phyloP scores from a whole-genome alignment of 345 rosid species.

The Sisymbrium irio region DNA sequence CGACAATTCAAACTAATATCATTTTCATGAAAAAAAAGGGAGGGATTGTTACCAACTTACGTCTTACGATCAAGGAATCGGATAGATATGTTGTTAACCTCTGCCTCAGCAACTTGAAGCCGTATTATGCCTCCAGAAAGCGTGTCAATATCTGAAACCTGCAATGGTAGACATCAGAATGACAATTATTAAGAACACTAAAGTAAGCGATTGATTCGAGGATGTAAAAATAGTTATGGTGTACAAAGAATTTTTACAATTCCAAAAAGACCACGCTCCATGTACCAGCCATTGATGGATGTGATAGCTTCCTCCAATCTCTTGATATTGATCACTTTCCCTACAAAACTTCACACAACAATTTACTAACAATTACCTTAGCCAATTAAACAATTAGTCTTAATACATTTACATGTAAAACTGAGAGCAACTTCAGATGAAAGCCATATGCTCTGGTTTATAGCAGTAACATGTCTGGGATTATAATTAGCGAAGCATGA shows the following conservation, averaged over 20 bases:
- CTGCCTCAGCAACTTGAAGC: slow-evolving; percentile 92
- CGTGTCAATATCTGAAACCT: slow-evolving; percentile 89
- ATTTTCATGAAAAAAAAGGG: not conserved
- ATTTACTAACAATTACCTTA: slow-evolving; percentile 44
- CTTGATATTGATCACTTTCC: slow-evolving; percentile 85
- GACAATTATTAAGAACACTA: not conserved
- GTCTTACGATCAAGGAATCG: slow-evolving; percentile 87
- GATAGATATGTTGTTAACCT: slow-evolving; percentile 82
- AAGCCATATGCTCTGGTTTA: not conserved
- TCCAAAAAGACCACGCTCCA: slow-evolving; percentile 94
- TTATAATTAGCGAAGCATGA: not conserved
- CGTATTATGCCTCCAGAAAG: slow-evolving; percentile 91
- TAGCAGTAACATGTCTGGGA: not conserved
- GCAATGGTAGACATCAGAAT: not conserved
- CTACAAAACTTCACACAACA: slow-evolving; percentile 81
- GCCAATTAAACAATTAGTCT: slow-evolving; percentile 18
- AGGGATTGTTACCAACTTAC: slow-evolving; percentile 49
- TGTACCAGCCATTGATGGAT: slow-evolving; percentile 92
- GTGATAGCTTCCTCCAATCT: slow-evolving; percentile 80
- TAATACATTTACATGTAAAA: slow-evolving; percentile 21
- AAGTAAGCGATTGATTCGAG: not conserved
- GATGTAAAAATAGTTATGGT: not conserved
- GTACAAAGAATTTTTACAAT: slow-evolving; percentile 45
- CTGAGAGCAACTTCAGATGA: not conserved
- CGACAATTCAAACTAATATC: not conserved